These are phyloP conservation scores for Exophiala dermatitidis DNA, from an alignment of 2,329 filamentous ascomycete species.

Conservation along the genomic window DNA sequence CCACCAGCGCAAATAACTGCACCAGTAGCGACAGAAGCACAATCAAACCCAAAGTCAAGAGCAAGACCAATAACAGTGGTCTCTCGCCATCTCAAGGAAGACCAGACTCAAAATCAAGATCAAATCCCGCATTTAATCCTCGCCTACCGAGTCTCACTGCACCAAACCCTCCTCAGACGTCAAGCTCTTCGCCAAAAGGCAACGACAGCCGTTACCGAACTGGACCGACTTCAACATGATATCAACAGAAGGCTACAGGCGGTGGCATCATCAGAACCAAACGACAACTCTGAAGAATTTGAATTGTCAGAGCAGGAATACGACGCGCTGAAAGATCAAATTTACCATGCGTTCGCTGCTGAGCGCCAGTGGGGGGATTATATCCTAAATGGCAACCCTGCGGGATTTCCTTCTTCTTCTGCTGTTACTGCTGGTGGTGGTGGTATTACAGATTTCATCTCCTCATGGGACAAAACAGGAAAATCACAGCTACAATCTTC, in stretches of 20 bases:
- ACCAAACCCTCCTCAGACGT: slow-evolving; percentile 26
- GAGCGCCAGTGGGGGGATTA: slow-evolving; percentile 13
- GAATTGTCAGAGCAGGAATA: background rate
- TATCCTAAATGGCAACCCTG: slow-evolving; percentile 8
- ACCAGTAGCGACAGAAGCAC: no score
- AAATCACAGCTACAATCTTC: background rate
- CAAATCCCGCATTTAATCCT: slow-evolving; percentile 59
- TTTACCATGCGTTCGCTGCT: slow-evolving; percentile 10
- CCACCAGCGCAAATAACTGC: background rate
- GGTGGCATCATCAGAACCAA: background rate
- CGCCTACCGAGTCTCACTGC: slow-evolving; percentile 63
- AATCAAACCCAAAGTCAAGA: background rate
- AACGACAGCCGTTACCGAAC: background rate
- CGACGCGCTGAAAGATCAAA: slow-evolving; percentile 4
- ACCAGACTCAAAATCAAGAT: slow-evolving; percentile 27
- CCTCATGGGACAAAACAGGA: no score
- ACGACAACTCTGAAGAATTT: background rate
- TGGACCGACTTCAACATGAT: background rate
- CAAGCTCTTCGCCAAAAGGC: slow-evolving; percentile 5
- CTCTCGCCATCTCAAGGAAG: background rate
- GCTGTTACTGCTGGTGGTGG: no score
- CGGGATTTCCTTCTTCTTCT: background rate
- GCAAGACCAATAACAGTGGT: background rate
- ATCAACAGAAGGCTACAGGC: background rate
- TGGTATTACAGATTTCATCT: no score